Base-by-base conservation (phyloP, 1,284 basidiomycete species). In the Trichosporon asahii region DNA sequence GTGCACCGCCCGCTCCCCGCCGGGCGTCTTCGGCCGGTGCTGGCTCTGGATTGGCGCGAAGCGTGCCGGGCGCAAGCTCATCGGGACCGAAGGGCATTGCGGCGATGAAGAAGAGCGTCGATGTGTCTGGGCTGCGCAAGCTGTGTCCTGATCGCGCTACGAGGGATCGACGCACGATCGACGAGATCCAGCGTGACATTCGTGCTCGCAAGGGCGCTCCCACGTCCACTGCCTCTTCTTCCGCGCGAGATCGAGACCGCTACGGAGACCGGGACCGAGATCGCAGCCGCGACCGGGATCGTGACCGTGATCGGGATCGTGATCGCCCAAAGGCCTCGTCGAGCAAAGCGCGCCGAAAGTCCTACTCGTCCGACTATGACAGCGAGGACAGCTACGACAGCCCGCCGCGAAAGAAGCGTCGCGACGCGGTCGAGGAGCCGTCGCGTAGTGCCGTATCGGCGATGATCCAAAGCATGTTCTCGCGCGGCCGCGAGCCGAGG, bases 141-240 rank as follows among this genome's bases (percentile, higher is more conserved):
- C 67, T 81, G 9, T 79, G 79, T 69, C 77, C 79, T 5, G 79
- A 81, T 72, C 70, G 79, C 63, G 72, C 73, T 11, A 74, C 71
- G 8, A 73, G 80, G 64, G 80, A 82, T 71, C 65, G 73, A 25
- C 74, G 80, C 65, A 77, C 76, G 2, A 74, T 78, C 35, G 80
- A 81, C 68, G 77, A 82, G 73, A 80, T 82, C 37, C 76, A 78
- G 35, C 72, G 72, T 57, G 80, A 81, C 69, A 75, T 80, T 11
- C 65, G 70, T 3, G 68, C 40, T 66, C 79, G 66, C 71, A 73
- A 68, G 27, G 63, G 63, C 8, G 64, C 65, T 46, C 27, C 65
- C 15, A 33, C 37, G 2, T 2, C 40, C 15, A 5, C 40, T 18
- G 15, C 40, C n/a, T 29, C 18, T 8, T 31, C 66, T 11, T 25